Evolutionary conservation across 768 basidiomycete species (phyloP).

Genomic region (Thelephora aurantiotincta): DNA sequence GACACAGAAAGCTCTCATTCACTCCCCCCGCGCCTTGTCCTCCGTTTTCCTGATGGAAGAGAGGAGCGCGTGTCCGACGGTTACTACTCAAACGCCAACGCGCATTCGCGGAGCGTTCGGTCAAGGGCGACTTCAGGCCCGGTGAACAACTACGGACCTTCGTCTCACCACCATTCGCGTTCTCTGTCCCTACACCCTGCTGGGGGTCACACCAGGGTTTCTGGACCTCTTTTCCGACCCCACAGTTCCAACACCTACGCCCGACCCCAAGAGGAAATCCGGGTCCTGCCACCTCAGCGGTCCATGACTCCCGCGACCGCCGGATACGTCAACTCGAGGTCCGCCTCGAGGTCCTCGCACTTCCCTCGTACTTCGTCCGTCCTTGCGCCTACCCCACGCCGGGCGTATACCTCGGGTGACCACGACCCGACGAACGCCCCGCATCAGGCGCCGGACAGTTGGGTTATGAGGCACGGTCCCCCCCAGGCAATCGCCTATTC

Average conservation of each 20-base stretch:
- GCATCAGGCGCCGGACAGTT: conserved; percentile 3
- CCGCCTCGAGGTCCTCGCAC: conserved; percentile 9
- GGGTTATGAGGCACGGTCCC: conserved; percentile 5
- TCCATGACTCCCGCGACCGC: conserved; percentile 7
- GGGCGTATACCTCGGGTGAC: conserved; percentile 12
- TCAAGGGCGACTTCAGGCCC: not conserved
- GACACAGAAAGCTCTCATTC: conserved; percentile 29
- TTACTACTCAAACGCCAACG: conserved; percentile 1
- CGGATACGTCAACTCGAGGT: conserved; percentile 7
- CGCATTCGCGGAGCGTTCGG: not conserved
- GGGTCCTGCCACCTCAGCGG: conserved; percentile 3
- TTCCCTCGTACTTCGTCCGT: conserved; percentile 18
- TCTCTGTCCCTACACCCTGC: not conserved
- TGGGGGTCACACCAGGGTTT: not conserved
- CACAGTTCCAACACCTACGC: not conserved
- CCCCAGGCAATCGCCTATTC: conserved; percentile 18
- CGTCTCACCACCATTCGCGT: not conserved
- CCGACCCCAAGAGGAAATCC: not conserved
- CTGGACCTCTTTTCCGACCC: not conserved
- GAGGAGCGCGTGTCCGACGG: conserved; percentile 47
- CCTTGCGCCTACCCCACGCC: conserved; percentile 20
- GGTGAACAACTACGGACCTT: not conserved
- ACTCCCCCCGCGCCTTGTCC: conserved; percentile 57
- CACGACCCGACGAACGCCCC: conserved; percentile 9
- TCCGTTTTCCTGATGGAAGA: conserved; percentile 52